A percentile compares a stretch with the other conserved stretches of the same genome.
These are phyloP conservation scores for Citrus maxima DNA, from an alignment of 345 rosid species.

Conservation along the genomic window DNA sequence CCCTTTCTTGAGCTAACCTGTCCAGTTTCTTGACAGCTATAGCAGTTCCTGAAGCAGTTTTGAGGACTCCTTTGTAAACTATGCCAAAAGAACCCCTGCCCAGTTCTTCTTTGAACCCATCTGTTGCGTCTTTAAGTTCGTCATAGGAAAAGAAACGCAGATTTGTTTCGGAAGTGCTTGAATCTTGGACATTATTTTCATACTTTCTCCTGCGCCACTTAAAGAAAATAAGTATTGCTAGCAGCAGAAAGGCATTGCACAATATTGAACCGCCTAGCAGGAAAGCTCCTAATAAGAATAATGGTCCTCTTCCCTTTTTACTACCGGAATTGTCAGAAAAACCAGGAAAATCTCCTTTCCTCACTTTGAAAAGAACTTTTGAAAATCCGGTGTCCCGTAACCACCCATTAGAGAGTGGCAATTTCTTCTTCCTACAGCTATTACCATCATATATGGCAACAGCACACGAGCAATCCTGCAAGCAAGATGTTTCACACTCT, in stretches of 20 bases:
- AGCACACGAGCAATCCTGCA: slow-evolving; percentile 19
- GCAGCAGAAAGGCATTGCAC: slow-evolving; percentile 8
- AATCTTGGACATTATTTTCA: background rate
- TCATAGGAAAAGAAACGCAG: slow-evolving; percentile 17
- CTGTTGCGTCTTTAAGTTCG: slow-evolving; percentile 24
- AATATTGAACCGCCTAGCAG: slow-evolving; percentile 16
- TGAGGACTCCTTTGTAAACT: slow-evolving; percentile 29
- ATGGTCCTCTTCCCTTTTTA: background rate
- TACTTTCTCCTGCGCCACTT: background rate
- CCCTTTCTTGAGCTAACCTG: slow-evolving; percentile 16
- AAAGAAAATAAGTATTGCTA: background rate
- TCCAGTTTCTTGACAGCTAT: slow-evolving; percentile 29
- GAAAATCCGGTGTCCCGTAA: background rate
- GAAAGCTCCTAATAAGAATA: slow-evolving; percentile 13
- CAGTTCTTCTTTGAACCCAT: slow-evolving; percentile 28
- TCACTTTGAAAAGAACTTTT: slow-evolving; percentile 18
- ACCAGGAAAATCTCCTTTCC: background rate
- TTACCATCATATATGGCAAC: slow-evolving; percentile 11
- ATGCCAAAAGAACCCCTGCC: slow-evolving; percentile 37
- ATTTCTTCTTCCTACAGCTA: slow-evolving; percentile 19
- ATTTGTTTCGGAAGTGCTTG: slow-evolving; percentile 9
- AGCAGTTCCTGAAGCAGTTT: slow-evolving; percentile 3
- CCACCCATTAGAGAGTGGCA: slow-evolving; percentile 25
- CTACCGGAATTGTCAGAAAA: background rate
- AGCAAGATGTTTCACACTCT: slow-evolving; percentile 19